Percentiles rank a stretch among this genome's conserved stretches.
Evolutionary conservation across 2,329 filamentous ascomycete genomes (phyloP).

Genomic region (Trichophyton schoenleinii): DNA sequence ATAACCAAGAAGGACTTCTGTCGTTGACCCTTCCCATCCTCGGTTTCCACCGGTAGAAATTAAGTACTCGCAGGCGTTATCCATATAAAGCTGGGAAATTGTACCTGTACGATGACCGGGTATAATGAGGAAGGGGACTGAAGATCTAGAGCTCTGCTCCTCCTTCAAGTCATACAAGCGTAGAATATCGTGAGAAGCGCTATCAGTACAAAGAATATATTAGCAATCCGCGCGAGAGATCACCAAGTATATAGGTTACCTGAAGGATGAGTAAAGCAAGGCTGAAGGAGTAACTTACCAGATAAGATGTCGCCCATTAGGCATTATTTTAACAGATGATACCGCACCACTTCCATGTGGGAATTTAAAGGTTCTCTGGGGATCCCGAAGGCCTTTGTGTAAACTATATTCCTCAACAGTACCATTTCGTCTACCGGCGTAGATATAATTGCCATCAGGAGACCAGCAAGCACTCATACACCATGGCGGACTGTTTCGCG

Average conservation of each 20-base stretch:
- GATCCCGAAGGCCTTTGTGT: conserved; percentile 62
- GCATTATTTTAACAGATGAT: conserved; percentile 78
- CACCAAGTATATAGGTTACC: too few species aligned
- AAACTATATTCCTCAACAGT: conserved; percentile 91
- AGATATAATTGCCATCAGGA: conserved; percentile 88
- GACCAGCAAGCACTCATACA: conserved; percentile 97
- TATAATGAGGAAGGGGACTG: conserved; percentile 90
- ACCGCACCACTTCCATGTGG: conserved; percentile 81
- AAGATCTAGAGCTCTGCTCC: conserved; percentile 53
- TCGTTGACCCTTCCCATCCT: conserved; percentile 85
- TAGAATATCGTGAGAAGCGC: conserved; percentile 85
- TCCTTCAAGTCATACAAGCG: conserved; percentile 78
- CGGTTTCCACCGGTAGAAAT: conserved; percentile 81
- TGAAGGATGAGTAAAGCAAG: too few species aligned
- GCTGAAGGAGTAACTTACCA: conserved; percentile 43
- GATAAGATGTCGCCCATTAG: conserved; percentile 80
- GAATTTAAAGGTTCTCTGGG: conserved; percentile 72
- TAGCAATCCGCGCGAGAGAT: not conserved
- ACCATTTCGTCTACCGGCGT: conserved; percentile 77
- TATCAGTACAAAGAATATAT: conserved; percentile 23
- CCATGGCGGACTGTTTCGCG: conserved; percentile 75
- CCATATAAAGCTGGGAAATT: conserved; percentile 73
- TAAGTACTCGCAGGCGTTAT: conserved; percentile 81
- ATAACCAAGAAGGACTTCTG: conserved; percentile 87
- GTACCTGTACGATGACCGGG: conserved; percentile 82